A percentile compares a stretch with the other conserved stretches of the same genome.
Evolutionary conservation across 2,329 filamentous ascomycete species (phyloP).

Genomic region (Cadophora gregata): DNA sequence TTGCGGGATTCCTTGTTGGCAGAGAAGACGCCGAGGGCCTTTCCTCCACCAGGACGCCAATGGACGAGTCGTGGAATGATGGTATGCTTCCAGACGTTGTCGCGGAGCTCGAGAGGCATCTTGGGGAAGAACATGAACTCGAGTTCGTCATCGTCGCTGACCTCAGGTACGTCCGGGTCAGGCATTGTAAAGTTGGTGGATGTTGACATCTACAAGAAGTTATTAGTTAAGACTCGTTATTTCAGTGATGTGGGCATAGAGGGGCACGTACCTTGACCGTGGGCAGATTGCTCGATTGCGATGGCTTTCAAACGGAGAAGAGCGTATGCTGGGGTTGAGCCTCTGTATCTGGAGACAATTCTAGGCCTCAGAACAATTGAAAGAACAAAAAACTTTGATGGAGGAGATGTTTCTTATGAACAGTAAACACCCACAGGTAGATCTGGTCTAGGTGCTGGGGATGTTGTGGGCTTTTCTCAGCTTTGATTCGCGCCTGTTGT

Average conservation of each 20-base stretch:
- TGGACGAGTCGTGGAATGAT: not conserved
- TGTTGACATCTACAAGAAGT: not conserved
- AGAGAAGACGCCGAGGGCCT: not conserved
- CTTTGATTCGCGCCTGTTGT: too few species aligned
- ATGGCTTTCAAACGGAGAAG: not conserved
- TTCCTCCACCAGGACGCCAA: not conserved
- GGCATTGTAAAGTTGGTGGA: not conserved
- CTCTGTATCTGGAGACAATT: not conserved
- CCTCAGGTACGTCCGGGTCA: not conserved
- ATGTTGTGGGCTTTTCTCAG: too few species aligned
- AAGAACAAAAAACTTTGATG: not conserved
- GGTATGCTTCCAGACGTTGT: not conserved
- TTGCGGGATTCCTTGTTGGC: conserved; percentile 2
- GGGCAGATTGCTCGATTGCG: not conserved
- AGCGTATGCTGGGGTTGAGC: not conserved
- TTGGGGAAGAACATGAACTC: conserved; percentile 13
- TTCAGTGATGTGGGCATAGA: not conserved
- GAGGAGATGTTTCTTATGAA: not conserved
- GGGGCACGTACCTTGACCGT: not conserved
- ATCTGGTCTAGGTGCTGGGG: too few species aligned
- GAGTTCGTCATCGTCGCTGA: not conserved
- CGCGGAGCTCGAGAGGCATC: conserved; percentile 11
- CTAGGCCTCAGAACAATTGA: not conserved
- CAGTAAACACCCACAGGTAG: not conserved
- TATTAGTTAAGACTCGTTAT: not conserved